These are phyloP conservation scores for Annulohypoxylon moriforme DNA, from an alignment of 495 filamentous ascomycete species.

Conservation along the genomic window DNA sequence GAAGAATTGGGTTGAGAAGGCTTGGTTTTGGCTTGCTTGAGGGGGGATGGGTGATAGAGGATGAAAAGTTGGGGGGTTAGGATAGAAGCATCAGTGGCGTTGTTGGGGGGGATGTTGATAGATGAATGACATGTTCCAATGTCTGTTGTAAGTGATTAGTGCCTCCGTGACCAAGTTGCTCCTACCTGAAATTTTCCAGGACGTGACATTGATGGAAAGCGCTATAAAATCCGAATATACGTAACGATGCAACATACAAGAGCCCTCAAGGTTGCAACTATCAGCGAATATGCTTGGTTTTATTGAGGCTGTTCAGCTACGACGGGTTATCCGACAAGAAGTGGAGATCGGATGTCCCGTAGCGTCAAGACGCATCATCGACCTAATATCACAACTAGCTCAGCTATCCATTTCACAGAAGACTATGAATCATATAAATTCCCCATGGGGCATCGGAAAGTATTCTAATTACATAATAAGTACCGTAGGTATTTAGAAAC, in stretches of 20 bases:
- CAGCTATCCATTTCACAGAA: too few species aligned
- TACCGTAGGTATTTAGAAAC: too few species aligned
- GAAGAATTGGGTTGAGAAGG: conserved; percentile 55
- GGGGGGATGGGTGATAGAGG: not conserved
- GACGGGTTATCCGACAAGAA: not conserved
- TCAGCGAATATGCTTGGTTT: not conserved
- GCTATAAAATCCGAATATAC: not conserved
- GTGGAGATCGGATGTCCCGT: not conserved
- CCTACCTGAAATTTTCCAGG: too few species aligned
- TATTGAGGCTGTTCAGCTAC: not conserved
- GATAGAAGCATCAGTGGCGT: not conserved
- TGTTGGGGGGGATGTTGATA: not conserved
- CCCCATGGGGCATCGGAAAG: not conserved
- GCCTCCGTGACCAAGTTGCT: too few species aligned
- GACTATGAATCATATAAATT: not conserved
- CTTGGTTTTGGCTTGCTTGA: conserved; percentile 62
- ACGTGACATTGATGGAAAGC: too few species aligned
- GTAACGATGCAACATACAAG: not conserved
- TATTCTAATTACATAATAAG: not conserved
- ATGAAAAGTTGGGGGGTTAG: not conserved
- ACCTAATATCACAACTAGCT: not conserved
- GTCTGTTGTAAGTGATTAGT: not conserved
- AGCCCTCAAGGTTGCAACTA: not conserved
- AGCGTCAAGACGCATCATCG: not conserved
- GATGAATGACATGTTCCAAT: not conserved